phyloP scores from a whole-genome alignment of 208 protist species.

The Entamoeba invadens region DNA sequence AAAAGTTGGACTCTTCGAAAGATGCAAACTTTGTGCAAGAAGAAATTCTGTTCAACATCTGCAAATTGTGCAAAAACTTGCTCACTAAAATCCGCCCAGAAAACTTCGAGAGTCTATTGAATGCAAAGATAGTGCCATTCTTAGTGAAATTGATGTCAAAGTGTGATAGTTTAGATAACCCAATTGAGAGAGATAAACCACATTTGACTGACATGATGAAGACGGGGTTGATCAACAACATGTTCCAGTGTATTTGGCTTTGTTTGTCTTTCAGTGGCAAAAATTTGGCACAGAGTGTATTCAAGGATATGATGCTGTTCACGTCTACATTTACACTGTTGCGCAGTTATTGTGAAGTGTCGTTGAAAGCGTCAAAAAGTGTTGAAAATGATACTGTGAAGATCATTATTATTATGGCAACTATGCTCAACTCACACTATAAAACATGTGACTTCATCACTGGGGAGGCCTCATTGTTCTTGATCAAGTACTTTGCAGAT shows the following conservation, averaged over 20 bases:
- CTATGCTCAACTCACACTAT: not conserved
- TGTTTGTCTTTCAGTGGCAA: not conserved
- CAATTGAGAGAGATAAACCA: not conserved
- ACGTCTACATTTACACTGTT: not conserved
- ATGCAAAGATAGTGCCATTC: not conserved
- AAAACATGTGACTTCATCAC: not conserved
- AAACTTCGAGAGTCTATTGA: not conserved
- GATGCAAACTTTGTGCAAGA: not conserved
- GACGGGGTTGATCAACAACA: not conserved
- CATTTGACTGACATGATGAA: not conserved
- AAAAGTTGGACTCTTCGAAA: not conserved
- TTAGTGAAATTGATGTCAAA: not conserved
- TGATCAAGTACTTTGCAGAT: not conserved
- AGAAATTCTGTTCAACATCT: not conserved
- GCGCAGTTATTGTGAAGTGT: not conserved
- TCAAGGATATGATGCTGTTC: not conserved
- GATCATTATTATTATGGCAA: not conserved
- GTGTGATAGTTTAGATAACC: not conserved
- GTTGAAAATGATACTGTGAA: not conserved
- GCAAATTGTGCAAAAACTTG: not conserved
- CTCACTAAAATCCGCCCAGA: not conserved
- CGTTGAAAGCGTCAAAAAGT: not conserved
- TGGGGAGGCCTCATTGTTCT: not conserved
- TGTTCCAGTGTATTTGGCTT: not conserved
- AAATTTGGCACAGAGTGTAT: not conserved